Conservation (phyloP, 805 yeast species). For the Komagataella phaffii region DNA sequence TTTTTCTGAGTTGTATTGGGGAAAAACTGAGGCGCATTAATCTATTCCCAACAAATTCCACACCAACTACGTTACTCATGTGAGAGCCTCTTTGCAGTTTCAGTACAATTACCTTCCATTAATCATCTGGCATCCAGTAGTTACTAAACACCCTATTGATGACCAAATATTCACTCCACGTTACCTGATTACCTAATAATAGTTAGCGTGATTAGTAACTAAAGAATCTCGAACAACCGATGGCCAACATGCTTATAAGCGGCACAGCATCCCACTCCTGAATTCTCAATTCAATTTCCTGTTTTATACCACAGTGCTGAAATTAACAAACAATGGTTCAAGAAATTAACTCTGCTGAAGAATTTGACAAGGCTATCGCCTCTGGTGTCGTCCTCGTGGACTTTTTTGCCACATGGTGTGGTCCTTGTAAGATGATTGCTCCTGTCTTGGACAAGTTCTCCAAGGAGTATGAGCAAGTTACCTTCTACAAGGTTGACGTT, state of each 20-base stretch:
- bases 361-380: conserved; percentile 57
- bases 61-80: too few relatives aligned
- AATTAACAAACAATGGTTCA: conserved; percentile 30
- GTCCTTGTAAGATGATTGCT: conserved; percentile 96
- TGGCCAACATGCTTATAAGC: not conserved
- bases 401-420: conserved; percentile 97
- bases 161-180: not conserved
- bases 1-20: conserved; percentile 2
- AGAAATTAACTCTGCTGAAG: conserved; percentile 28
- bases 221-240: not conserved
- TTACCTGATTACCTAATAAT: not conserved
- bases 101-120: too few relatives aligned
- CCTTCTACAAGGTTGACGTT: conserved; percentile 84
- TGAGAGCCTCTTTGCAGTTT: too few relatives aligned
- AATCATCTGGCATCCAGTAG: too few relatives aligned
- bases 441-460: conserved; percentile 83
- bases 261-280: not conserved
- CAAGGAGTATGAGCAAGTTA: conserved; percentile 47
- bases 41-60: too few relatives aligned
- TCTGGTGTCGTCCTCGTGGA: conserved; percentile 82
- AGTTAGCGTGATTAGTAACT: not conserved
- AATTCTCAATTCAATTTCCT: not conserved
- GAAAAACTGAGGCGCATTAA: too few relatives aligned
- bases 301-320: not conserved
- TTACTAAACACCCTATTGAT: too few relatives aligned